Conservation (phyloP, 2,329 filamentous ascomycete genomes). For the Colletotrichum phormii region DNA sequence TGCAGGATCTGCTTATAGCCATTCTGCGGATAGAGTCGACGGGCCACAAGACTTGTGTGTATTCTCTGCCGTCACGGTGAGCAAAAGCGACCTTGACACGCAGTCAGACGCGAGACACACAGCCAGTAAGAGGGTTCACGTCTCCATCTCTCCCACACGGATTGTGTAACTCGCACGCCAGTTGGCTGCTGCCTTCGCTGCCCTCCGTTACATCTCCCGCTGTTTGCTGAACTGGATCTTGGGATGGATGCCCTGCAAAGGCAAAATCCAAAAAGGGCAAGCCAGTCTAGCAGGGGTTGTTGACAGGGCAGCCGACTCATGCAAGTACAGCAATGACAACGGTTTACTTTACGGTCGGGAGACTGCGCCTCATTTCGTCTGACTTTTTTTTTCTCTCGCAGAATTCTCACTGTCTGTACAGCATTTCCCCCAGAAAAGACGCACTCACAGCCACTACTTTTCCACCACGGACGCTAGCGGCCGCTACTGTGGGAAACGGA, state of each 20-base stretch:
- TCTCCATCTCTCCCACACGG: background rate
- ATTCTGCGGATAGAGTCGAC: background rate
- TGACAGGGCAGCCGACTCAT: conserved; percentile 35
- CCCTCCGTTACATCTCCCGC: background rate
- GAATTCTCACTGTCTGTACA: conserved; percentile 19
- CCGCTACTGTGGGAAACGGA: conserved; percentile 37
- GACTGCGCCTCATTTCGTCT: conserved; percentile 34
- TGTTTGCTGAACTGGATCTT: background rate
- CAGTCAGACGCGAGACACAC: conserved; percentile 17
- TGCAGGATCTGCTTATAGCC: conserved; percentile 5
- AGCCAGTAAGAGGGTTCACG: background rate
- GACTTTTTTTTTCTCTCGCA: conserved; percentile 26
- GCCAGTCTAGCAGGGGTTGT: conserved; percentile 22
- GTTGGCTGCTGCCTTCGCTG: background rate
- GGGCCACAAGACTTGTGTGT: conserved; percentile 9
- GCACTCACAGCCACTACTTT: conserved; percentile 28
- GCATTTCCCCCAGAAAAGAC: conserved; percentile 29
- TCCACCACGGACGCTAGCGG: conserved; percentile 34
- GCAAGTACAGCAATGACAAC: conserved; percentile 33
- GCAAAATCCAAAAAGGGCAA: conserved; percentile 36
- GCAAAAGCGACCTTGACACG: conserved; percentile 19
- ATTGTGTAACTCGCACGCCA: background rate
- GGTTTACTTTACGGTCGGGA: conserved; percentile 27
- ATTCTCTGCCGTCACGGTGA: conserved; percentile 13
- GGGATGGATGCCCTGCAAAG: conserved; percentile 20